Evolutionary conservation across 805 yeast genomes (phyloP), one percentile per base, ranked within the genome.

Genomic region (Candida nitratophila): DNA sequence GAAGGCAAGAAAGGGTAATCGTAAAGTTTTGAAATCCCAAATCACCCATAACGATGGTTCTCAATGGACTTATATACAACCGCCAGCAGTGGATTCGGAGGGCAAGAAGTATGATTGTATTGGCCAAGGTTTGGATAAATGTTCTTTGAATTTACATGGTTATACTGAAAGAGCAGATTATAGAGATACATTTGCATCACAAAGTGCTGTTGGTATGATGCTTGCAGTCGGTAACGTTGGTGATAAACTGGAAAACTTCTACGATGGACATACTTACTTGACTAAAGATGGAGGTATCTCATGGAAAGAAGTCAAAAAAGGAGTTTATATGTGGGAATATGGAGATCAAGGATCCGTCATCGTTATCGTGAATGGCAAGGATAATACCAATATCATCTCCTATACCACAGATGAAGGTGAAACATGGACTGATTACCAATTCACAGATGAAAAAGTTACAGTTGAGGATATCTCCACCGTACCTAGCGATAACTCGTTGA

Each of bases 331-430:
- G 76, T 90, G 96, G 96, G 96, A 88, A 63, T 90, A 74, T 61
- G 96, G 96, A 52, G 97, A 90, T 61, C 83, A 86, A 50, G 97
- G 97, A 12, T 83, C 95, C 2, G 73, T 90, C 33, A 66, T 90
- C 43, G 87, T 86, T 1, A 59, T 89, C 39, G 90, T 83, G 3
- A 73, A 81, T 39, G 80, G 76, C 4, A 66, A 65, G 21, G 80
- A 75, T 27, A 66, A 70, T 20, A 84, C 96, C 1, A 71, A 86
- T 46, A 63, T 63, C 1, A 41, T 90, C 1, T 54, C 65, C 1
- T 90, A 83, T 57, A 83, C 96, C 0, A 55, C 78, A 10, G 89
- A 90, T 62, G 86, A 81, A 50, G 97, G 97, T 36, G 68, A 69
- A 10, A 71, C 81, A 1, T 90, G 96, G 96, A 49, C 54, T 3